Percentiles rank a stretch among this genome's conserved stretches.
These are phyloP conservation scores for Pyrenophora tritici-repentis DNA, from an alignment of 2,329 filamentous ascomycete genomes.

Conservation along the genomic window DNA sequence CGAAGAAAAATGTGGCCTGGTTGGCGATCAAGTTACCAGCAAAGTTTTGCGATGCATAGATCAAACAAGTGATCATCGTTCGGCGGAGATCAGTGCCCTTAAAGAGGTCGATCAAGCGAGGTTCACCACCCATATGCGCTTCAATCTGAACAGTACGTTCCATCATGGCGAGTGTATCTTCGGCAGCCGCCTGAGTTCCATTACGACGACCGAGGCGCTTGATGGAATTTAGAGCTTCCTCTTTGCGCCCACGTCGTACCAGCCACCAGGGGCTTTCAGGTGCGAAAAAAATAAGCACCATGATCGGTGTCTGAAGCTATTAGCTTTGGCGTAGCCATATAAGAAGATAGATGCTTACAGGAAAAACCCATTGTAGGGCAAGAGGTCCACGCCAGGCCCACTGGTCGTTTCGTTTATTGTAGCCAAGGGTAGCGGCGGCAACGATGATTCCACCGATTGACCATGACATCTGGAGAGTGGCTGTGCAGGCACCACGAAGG, in stretches of 20 bases:
- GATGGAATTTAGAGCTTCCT: slow-evolving; percentile 53
- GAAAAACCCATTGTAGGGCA: slow-evolving; percentile 51
- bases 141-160: slow-evolving; percentile 61
- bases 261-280: slow-evolving; percentile 48
- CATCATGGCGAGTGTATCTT: slow-evolving; percentile 62
- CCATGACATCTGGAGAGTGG: slow-evolving; percentile 69
- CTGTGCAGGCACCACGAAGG: slow-evolving; percentile 61
- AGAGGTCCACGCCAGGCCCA: slow-evolving; percentile 33
- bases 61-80: slow-evolving; percentile 60
- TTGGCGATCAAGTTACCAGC: slow-evolving; percentile 66
- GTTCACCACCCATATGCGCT: slow-evolving; percentile 50
- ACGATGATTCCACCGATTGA: slow-evolving; percentile 66
- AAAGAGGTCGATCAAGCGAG: slow-evolving; percentile 57
- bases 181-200: slow-evolving; percentile 45
- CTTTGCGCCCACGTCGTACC: slow-evolving; percentile 49
- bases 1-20: slow-evolving; percentile 66
- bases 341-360: slow-evolving; percentile 19
- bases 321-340: slow-evolving; percentile 61
- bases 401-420: slow-evolving; percentile 47
- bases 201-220: slow-evolving; percentile 54
- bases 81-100: slow-evolving; percentile 60
- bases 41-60: slow-evolving; percentile 64
- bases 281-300: slow-evolving; percentile 52
- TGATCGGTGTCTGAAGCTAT: slow-evolving; percentile 57
- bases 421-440: slow-evolving; percentile 59